Conservation (phyloP, 352 stramenopile genomes). For the Phytopythium cucurbitacearum region DNA sequence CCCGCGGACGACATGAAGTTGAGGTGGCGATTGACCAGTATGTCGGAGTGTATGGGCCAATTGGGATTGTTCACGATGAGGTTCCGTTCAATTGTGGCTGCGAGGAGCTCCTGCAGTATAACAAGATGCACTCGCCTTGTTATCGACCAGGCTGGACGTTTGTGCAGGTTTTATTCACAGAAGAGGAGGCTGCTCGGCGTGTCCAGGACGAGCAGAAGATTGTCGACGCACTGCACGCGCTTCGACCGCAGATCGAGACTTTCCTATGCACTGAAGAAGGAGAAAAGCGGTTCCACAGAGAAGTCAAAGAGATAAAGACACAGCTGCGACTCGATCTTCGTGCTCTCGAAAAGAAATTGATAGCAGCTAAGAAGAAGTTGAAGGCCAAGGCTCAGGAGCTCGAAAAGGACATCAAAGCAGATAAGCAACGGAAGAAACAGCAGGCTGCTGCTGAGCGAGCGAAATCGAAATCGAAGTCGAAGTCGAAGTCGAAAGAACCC, state of each 20-base stretch:
- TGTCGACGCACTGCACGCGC: constrained; percentile 30
- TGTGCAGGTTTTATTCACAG: constrained; percentile 51
- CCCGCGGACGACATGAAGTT: constrained; percentile 23
- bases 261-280: constrained; percentile 56
- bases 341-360: constrained; percentile 34
- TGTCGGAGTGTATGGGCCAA: constrained; percentile 51
- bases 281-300: constrained; percentile 59
- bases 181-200: constrained; percentile 46
- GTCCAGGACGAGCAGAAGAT: constrained; percentile 45
- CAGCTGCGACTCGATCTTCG: constrained; percentile 32
- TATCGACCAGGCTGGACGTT: constrained; percentile 56
- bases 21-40: constrained; percentile 53
- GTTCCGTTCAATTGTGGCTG: constrained; percentile 76
- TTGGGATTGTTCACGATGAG: constrained; percentile 50
- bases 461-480: constrained; percentile 6
- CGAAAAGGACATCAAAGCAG: constrained; percentile 13
- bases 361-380: constrained; percentile 18
- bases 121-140: constrained; percentile 70
- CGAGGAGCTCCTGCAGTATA: constrained; percentile 53
- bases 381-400: constrained; percentile 16
- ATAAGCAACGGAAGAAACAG: constrained; percentile 16
- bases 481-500: constrained; percentile 1
- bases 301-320: constrained; percentile 46
- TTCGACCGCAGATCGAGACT: constrained; percentile 51
- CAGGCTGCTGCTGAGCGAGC: constrained; percentile 10